A percentile compares a stretch with the other conserved stretches of the same genome.
These are phyloP conservation scores for Colletotrichum sp. DNA, from an alignment of 2,329 filamentous ascomycete genomes.

Conservation along the genomic window DNA sequence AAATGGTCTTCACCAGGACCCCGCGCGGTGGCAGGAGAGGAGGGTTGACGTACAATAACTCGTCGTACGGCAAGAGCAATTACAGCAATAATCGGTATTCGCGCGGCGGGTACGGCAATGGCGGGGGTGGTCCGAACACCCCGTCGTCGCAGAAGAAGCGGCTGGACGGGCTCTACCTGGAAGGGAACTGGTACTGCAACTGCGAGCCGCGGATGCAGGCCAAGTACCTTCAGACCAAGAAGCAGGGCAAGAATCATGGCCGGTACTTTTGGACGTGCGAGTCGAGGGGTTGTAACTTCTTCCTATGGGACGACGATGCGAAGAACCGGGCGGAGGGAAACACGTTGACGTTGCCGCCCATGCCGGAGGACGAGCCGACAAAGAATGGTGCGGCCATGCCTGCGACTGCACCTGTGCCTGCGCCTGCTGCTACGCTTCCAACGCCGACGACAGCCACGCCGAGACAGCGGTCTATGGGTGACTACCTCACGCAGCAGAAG, in stretches of 20 bases:
- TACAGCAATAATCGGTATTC: background rate
- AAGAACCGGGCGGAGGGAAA: constrained; percentile 6
- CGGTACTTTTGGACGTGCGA: constrained; percentile 48
- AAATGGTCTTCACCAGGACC: background rate
- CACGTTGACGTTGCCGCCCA: constrained; percentile 11
- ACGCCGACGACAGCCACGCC: constrained; percentile 25
- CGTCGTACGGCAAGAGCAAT: background rate
- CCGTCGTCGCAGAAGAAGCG: constrained; percentile 32
- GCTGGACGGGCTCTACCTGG: constrained; percentile 35
- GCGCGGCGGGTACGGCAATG: background rate
- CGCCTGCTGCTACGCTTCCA: background rate
- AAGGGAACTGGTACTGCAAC: constrained; percentile 45
- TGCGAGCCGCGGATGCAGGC: constrained; percentile 46
- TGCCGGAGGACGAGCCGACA: background rate
- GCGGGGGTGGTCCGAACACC: background rate
- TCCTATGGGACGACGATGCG: constrained; percentile 49
- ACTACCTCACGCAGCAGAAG: background rate
- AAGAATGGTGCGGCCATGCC: background rate
- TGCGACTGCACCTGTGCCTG: background rate
- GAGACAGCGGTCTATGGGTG: constrained; percentile 18
- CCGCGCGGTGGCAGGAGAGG: constrained; percentile 7
- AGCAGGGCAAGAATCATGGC: constrained; percentile 42
- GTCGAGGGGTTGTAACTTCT: constrained; percentile 45
- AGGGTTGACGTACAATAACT: background rate
- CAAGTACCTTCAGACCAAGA: constrained; percentile 39